phyloP scores from a whole-genome alignment of 2,329 filamentous ascomycete species.

The Xylaria sp. region DNA sequence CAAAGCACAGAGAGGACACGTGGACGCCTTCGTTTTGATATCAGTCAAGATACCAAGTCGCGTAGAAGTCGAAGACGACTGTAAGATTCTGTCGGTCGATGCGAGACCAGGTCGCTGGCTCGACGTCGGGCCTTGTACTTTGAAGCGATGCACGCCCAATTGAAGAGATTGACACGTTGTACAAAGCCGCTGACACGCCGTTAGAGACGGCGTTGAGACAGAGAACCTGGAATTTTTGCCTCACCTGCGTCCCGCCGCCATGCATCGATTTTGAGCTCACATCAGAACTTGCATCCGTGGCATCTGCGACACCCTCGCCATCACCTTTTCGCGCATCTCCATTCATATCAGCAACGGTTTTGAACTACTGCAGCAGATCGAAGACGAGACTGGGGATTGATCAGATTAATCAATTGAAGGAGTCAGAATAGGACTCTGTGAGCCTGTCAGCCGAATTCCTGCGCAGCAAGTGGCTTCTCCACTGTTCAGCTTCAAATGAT shows the following conservation, averaged over 20 bases:
- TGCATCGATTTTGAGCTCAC: background rate
- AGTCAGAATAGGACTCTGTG: background rate
- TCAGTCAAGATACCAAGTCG: constrained; percentile 1
- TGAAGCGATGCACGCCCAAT: constrained; percentile 18
- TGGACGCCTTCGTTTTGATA: background rate
- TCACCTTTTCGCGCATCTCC: background rate
- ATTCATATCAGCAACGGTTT: background rate
- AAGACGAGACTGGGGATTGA: background rate
- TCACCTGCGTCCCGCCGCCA: background rate
- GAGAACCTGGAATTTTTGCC: background rate
- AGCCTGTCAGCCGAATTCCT: background rate
- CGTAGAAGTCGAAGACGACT: constrained; percentile 7
- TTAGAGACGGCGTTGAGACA: background rate
- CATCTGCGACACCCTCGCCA: background rate
- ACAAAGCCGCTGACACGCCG: constrained; percentile 1
- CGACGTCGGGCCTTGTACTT: constrained; percentile 2
- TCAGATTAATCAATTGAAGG: background rate
- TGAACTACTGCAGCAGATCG: background rate
- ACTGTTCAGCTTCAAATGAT: background rate
- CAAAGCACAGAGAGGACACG: constrained; percentile 7
- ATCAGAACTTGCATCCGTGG: background rate
- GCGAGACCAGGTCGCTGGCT: background rate
- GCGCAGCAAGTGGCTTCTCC: background rate
- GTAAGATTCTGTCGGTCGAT: background rate
- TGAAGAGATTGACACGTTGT: constrained; percentile 14